Evolutionary conservation across 192 early-diverging fungal genomes (phyloP).

Genomic region (Gamsiella multidivaricata): DNA sequence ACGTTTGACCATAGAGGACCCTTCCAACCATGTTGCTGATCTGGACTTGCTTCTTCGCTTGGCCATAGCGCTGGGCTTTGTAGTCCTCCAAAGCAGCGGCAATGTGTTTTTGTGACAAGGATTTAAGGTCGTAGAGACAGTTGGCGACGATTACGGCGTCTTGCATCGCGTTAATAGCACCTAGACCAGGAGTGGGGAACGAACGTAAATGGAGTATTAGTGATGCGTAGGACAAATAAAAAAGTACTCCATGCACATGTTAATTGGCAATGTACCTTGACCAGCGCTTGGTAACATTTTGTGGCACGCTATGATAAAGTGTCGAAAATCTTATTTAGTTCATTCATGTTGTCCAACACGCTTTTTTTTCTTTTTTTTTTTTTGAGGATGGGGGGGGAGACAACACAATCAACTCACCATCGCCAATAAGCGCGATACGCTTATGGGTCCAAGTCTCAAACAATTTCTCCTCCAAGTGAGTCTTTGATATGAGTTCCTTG

Average conservation of each 20-base stretch:
- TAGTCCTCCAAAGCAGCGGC: constrained; percentile 13
- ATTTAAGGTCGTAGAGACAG: constrained; percentile 21
- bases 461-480: constrained; percentile 37
- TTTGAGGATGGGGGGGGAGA: too few relatives aligned
- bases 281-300: constrained; percentile 37
- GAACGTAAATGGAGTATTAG: background rate
- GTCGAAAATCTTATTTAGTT: too few relatives aligned
- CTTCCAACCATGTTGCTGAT: constrained; percentile 9
- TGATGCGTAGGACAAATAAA: too few relatives aligned
- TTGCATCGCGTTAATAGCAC: constrained; percentile 40
- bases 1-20: constrained; percentile 26
- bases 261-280: too few relatives aligned
- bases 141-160: constrained; percentile 39
- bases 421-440: constrained; percentile 29
- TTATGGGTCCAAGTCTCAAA: constrained; percentile 38
- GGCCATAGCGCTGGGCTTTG: constrained; percentile 23
- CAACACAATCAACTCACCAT: too few relatives aligned
- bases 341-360: too few relatives aligned
- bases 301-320: constrained; percentile 22
- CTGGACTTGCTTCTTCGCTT: constrained; percentile 23
- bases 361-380: too few relatives aligned
- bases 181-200: background rate
- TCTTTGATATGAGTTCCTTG: constrained; percentile 33
- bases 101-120: constrained; percentile 3
- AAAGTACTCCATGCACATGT: background rate